A percentile compares a stretch with the other conserved stretches of the same genome.
phyloP scores from a whole-genome alignment of 1,139 yeast species.

The Magnusiomyces magnusii region DNA sequence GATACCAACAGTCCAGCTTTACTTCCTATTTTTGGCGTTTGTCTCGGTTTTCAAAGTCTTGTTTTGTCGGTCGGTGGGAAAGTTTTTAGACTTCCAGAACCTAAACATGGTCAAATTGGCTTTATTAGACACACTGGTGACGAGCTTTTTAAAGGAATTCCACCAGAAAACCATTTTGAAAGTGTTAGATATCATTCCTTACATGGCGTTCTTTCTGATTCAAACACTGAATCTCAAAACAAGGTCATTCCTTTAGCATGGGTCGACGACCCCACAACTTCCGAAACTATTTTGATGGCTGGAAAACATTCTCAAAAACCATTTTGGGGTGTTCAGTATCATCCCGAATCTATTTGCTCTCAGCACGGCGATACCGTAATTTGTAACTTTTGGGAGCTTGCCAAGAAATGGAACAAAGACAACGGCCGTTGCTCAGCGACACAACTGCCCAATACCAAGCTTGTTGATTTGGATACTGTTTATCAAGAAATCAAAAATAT shows the following conservation, averaged over 20 bases:
- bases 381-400: constrained; percentile 53
- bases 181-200: constrained; percentile 90
- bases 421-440: constrained; percentile 7
- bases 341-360: constrained; percentile 93
- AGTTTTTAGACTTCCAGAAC: constrained; percentile 46
- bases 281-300: constrained; percentile 59
- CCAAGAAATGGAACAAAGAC: constrained; percentile 30
- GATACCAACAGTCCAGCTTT: constrained; percentile 21
- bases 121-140: constrained; percentile 35
- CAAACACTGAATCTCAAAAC: constrained; percentile 18
- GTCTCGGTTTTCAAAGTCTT: constrained; percentile 86
- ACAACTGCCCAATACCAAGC: neutral
- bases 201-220: constrained; percentile 39
- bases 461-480: constrained; percentile 7
- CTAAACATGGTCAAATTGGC: constrained; percentile 85
- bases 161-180: constrained; percentile 37
- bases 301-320: constrained; percentile 56
- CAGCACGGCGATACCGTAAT: constrained; percentile 52
- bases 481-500: constrained; percentile 15
- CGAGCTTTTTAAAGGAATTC: constrained; percentile 38
- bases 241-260: constrained; percentile 22
- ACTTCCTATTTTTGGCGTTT: constrained; percentile 81
- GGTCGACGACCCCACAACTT: constrained; percentile 20
- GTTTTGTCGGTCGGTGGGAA: constrained; percentile 58
- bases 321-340: constrained; percentile 92